Base-by-base conservation (phyloP, 2,329 filamentous ascomycete genomes). In the Sordariomycetes sp. region DNA sequence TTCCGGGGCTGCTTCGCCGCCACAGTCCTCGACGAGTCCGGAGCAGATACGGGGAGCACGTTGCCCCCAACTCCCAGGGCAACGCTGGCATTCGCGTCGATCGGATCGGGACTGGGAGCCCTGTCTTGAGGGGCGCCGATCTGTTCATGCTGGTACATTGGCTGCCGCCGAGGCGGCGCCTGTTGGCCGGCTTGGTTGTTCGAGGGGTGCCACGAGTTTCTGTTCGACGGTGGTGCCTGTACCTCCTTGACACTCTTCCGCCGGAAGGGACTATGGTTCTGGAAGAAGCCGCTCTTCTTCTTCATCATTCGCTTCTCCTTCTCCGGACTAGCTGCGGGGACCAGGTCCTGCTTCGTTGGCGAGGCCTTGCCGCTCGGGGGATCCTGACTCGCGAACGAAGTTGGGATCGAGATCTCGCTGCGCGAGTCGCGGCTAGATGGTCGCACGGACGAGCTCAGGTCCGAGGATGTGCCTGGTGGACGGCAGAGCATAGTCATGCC, bases 401-500 rank as follows among this genome's bases (percentile, higher is more conserved):
- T 96, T 40, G 89, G 88, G 12, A 50, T 50, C 64, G 90, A 90
- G 68, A 90, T 89, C 63, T 97, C 93, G 71, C 93, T 97, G 64
- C 89, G 86, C 54, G 90, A 94, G 66, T 96, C 92, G 63, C 89
- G 84, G 69, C 90, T 96, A 16, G 87, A 87, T 53, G 91, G 90
- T 53, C 91, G 82, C 55, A 82, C 85, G 25, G 85, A 84, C 24
- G 75, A 76, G 61, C 72, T 73, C 40, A 70, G 72, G 79, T 91
- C 71, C n/a, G 58, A 53, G 74, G 82, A 73, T 18, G 68, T 66
- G 46, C 86, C 81, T 3, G 85, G 88, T 46, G 89, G 86, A 60
- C 91, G 85, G 72, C 93, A 97, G 62, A 97, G 87, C 83, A 97
- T 96, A 0, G 93, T 97, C 91, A 97, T 97, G 4, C 92, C 93